Evolutionary conservation across 805 yeast genomes (phyloP), one percentile per base, ranked within the genome.

Genomic region (Nakazawaea wyomingensis): DNA sequence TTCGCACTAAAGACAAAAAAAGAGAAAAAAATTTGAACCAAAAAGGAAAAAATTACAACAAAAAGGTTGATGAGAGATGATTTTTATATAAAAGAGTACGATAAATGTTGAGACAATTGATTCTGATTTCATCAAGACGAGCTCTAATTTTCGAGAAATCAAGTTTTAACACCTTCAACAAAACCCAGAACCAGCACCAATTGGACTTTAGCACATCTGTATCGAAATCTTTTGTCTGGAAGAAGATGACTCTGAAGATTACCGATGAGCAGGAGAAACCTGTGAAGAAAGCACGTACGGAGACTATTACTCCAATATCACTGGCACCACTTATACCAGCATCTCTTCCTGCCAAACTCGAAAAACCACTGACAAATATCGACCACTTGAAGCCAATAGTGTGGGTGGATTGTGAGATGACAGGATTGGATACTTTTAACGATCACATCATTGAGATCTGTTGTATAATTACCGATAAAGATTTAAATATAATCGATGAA

Each of bases 321-420:
- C 16, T 10, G 10, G 32, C 44, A 22, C 22, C 18, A n/a, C 43
- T 38, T 5, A 29, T 5, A 14, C 19, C 36, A n/a, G 11, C 35
- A 17, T 34, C 28, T 20, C 18, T 19, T 11, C 28, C 31, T 7
- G 8, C 27, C 11, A 24, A 24, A 11, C 27, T 24, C 11, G 19
- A 13, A 14, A 37, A 37, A 19, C 36, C 41, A 22, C 10, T 13
- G 21, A 34, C 36, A 10, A 44, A 39, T 30, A 36, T 40, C 11
- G 54, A 54, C 40, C 43, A 40, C 20, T 31, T 48, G 20, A 51
- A 54, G 22, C 68, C 68, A 1, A 69, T 91, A 16, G 95, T 93
- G 4, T 93, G 99, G 99, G 73, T 93, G 14, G 99, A 93, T 64
- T 93, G 98, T 63, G 99, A 93, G 60, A 93, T 93, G 99, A 93